Evolutionary conservation across 768 basidiomycete genomes (phyloP).

Genomic region (Cytidiella melzeri): DNA sequence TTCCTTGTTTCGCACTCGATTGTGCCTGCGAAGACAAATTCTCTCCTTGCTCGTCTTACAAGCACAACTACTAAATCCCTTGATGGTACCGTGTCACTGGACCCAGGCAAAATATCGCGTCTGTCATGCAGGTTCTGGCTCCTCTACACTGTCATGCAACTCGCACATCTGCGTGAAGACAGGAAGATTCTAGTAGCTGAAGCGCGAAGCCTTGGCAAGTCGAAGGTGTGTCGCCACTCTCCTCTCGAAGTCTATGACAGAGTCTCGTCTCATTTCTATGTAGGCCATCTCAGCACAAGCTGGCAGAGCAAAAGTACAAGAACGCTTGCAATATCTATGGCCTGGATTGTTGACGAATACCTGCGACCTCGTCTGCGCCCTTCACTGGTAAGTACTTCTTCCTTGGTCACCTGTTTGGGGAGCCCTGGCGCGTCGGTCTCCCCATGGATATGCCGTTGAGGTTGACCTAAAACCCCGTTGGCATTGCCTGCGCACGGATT

Average conservation of each 20-base stretch:
- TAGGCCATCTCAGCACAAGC: constrained; percentile 31
- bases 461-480: too few relatives aligned
- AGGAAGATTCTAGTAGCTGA: constrained; percentile 48
- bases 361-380: constrained; percentile 72
- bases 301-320: constrained; percentile 50
- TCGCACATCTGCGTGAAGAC: constrained; percentile 68
- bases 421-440: not conserved
- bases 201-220: constrained; percentile 51
- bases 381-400: constrained; percentile 64
- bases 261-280: not conserved
- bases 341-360: constrained; percentile 68
- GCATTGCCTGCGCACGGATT: too few relatives aligned
- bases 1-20: constrained; percentile 59
- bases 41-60: constrained; percentile 32
- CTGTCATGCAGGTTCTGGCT: constrained; percentile 86
- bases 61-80: constrained; percentile 21
- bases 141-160: constrained; percentile 69
- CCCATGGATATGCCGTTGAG: not conserved
- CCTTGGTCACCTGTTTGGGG: not conserved
- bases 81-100: constrained; percentile 30
- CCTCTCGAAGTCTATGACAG: not conserved
- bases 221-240: constrained; percentile 45
- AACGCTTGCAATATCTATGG: constrained; percentile 63
- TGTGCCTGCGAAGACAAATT: constrained; percentile 47
- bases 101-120: constrained; percentile 42